A percentile compares a stretch with the other conserved stretches of the same genome.
phyloP scores from a whole-genome alignment of 2,329 filamentous ascomycete species.

The Colletotrichum musicola region DNA sequence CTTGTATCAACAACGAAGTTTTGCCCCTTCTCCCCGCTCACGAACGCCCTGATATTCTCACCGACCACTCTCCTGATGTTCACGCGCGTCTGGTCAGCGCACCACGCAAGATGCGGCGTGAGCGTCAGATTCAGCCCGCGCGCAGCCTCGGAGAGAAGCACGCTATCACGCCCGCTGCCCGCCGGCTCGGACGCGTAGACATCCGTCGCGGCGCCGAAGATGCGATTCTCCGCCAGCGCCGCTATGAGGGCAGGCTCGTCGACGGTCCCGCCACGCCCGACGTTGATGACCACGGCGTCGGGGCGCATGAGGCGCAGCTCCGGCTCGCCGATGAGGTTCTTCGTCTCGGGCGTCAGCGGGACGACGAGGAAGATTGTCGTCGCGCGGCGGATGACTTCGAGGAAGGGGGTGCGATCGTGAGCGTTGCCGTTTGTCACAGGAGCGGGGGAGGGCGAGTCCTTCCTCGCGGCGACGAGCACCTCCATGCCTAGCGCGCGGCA shows the following conservation, averaged over 20 bases:
- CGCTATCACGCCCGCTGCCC: slow-evolving; percentile 34
- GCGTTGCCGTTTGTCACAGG: background rate
- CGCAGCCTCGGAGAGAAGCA: slow-evolving; percentile 31
- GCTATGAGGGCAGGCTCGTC: slow-evolving; percentile 50
- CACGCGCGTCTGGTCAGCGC: slow-evolving; percentile 38
- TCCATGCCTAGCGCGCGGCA: slow-evolving; percentile 42
- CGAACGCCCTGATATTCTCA: slow-evolving; percentile 33
- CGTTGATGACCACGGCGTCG: slow-evolving; percentile 45
- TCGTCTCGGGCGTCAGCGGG: slow-evolving; percentile 41
- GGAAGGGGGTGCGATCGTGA: slow-evolving; percentile 37
- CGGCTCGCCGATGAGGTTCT: slow-evolving; percentile 38
- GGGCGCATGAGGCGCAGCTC: slow-evolving; percentile 40
- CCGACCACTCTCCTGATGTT: slow-evolving; percentile 37
- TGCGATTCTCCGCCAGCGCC: slow-evolving; percentile 45
- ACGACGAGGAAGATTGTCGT: slow-evolving; percentile 44
- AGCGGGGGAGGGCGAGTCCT: slow-evolving; percentile 11
- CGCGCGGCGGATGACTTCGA: slow-evolving; percentile 41
- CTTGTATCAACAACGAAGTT: slow-evolving; percentile 37
- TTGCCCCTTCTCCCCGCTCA: slow-evolving; percentile 26
- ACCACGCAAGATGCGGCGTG: slow-evolving; percentile 47
- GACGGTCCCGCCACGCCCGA: slow-evolving; percentile 51
- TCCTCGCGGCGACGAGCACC: slow-evolving; percentile 43
- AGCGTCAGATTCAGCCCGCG: slow-evolving; percentile 46
- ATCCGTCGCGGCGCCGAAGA: slow-evolving; percentile 53
- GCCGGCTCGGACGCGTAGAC: slow-evolving; percentile 47